Conservation (phyloP, 768 basidiomycete species). For the Porpolomopsis calyptriformis region DNA sequence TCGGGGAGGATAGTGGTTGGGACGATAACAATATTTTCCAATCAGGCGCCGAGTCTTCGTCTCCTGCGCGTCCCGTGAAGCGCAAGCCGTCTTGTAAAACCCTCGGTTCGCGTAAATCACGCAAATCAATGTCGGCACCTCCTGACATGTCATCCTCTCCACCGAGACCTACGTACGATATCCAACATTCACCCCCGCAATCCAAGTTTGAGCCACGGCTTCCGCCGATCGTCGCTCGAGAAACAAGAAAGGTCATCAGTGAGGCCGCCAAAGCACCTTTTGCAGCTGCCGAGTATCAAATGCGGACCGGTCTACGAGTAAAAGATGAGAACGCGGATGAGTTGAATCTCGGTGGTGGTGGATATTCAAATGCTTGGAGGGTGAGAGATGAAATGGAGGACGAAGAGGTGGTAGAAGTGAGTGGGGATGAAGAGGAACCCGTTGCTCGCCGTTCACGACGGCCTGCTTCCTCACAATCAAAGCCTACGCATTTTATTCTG, state of each 20-base stretch:
- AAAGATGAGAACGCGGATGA: slow-evolving; percentile 21
- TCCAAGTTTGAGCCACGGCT: slow-evolving; percentile 48
- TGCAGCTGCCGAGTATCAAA: background rate
- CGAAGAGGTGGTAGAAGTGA: slow-evolving; percentile 11
- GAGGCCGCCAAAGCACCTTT: background rate
- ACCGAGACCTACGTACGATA: slow-evolving; percentile 26
- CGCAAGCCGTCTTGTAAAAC: slow-evolving; percentile 34
- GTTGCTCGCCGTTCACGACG: slow-evolving; percentile 22
- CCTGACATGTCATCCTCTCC: slow-evolving; percentile 35
- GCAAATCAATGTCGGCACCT: slow-evolving; percentile 65
- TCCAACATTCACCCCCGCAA: slow-evolving; percentile 36
- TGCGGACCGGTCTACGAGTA: slow-evolving; percentile 2
- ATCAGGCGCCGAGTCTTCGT: slow-evolving; percentile 82
- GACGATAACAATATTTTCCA: slow-evolving; percentile 88
- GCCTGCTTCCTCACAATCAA: slow-evolving; percentile 21
- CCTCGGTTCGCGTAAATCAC: slow-evolving; percentile 36
- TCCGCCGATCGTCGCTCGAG: slow-evolving; percentile 25
- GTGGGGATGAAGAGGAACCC: slow-evolving; percentile 14
- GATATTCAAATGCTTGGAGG: background rate
- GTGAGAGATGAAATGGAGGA: slow-evolving; percentile 9
- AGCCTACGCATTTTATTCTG: slow-evolving; percentile 22
- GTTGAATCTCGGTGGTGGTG: slow-evolving; percentile 11
- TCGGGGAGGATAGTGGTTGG: slow-evolving; percentile 68
- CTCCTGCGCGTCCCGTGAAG: slow-evolving; percentile 48
- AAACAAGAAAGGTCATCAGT: slow-evolving; percentile 16